A percentile compares a stretch with the other conserved stretches of the same genome.
These are phyloP conservation scores for Lactarius tabidus DNA, from an alignment of 768 basidiomycete genomes.

Conservation along the genomic window DNA sequence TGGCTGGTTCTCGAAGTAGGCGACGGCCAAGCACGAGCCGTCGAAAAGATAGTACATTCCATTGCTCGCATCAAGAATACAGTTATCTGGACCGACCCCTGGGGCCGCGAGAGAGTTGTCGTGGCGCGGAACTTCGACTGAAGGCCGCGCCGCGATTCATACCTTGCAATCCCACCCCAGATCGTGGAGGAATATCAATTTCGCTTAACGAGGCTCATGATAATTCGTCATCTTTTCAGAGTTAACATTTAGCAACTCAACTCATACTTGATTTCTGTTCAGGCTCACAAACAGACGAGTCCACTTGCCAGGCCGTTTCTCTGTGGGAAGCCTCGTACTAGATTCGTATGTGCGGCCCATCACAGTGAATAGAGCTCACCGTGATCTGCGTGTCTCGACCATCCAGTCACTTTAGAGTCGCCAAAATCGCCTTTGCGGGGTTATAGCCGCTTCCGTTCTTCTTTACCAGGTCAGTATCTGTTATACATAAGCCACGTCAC, in stretches of 20 bases:
- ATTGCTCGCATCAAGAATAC: slow-evolving; percentile 45
- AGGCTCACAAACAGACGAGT: background rate
- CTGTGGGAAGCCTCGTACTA: background rate
- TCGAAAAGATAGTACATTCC: slow-evolving; percentile 51
- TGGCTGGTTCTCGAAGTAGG: slow-evolving; percentile 80
- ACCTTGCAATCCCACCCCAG: background rate
- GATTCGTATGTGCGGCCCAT: background rate
- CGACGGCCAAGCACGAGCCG: slow-evolving; percentile 60
- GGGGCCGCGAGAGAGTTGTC: slow-evolving; percentile 70
- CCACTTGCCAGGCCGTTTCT: background rate
- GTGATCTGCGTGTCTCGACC: background rate
- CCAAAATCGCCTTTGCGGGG: background rate
- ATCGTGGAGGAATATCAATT: background rate
- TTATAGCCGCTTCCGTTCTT: no score
- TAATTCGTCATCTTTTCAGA: background rate
- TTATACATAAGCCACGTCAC: no score
- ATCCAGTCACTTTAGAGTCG: background rate
- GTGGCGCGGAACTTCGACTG: slow-evolving; percentile 35
- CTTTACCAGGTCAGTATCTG: background rate
- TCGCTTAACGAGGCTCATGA: background rate
- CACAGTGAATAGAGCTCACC: background rate
- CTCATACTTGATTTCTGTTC: background rate
- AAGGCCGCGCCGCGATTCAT: no score
- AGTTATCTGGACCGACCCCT: slow-evolving; percentile 79
- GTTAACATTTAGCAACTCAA: background rate